Conservation (phyloP, 495 filamentous ascomycete genomes). For the Aspergillus mulundensis region DNA sequence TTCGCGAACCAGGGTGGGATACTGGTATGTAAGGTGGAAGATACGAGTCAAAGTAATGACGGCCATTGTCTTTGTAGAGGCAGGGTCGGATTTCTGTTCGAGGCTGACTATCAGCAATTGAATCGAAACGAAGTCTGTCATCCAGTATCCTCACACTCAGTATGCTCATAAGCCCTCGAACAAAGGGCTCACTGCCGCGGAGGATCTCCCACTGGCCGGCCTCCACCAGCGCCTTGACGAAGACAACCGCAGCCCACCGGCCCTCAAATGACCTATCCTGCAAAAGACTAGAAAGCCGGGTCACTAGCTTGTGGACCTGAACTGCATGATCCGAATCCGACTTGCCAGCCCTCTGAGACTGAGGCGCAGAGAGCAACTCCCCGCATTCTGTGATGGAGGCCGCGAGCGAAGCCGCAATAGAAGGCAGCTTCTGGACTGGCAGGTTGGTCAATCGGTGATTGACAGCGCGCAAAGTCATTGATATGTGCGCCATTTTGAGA, state of each 20-base stretch:
- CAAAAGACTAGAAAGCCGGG: slow-evolving; percentile 68
- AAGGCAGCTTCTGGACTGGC: slow-evolving; percentile 59
- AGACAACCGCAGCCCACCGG: slow-evolving; percentile 69
- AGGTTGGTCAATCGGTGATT: slow-evolving; percentile 64
- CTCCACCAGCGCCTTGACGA: slow-evolving; percentile 79
- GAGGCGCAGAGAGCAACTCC: slow-evolving; percentile 50
- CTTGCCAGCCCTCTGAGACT: slow-evolving; percentile 45
- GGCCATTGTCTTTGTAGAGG: slow-evolving; percentile 66
- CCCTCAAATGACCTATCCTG: slow-evolving; percentile 66
- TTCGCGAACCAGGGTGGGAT: slow-evolving; percentile 78
- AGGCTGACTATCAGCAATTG: slow-evolving; percentile 6
- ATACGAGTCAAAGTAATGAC: slow-evolving; percentile 75
- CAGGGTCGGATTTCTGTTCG: slow-evolving; percentile 64
- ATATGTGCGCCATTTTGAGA: slow-evolving; percentile 17
- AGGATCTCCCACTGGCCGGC: slow-evolving; percentile 76
- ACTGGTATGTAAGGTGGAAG: slow-evolving; percentile 73
- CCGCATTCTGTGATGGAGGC: slow-evolving; percentile 58
- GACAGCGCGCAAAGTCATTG: slow-evolving; percentile 52
- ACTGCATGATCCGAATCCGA: slow-evolving; percentile 55
- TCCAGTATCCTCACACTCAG: slow-evolving; percentile 50
- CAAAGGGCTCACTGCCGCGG: slow-evolving; percentile 64
- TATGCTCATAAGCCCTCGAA: slow-evolving; percentile 64
- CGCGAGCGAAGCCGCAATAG: slow-evolving; percentile 57
- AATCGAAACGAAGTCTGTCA: slow-evolving; percentile 2
- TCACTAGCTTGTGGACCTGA: slow-evolving; percentile 74